phyloP scores from a whole-genome alignment of 495 filamentous ascomycete species.

The Darksidea phi region DNA sequence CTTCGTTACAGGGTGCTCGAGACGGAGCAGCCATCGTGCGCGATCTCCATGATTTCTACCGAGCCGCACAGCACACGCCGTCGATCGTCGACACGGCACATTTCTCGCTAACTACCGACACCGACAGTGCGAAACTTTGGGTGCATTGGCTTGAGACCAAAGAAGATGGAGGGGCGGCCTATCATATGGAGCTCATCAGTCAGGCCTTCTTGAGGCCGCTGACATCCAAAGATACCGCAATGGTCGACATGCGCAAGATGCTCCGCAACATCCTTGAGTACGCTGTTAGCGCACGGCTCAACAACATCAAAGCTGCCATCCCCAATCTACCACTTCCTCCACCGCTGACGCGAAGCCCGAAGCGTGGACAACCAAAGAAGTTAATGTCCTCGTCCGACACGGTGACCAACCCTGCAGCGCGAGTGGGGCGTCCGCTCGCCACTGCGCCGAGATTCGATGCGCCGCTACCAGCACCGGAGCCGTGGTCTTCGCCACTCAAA shows the following conservation, averaged over 20 bases:
- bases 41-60: conserved; percentile 15
- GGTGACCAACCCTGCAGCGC: conserved; percentile 18
- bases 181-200: conserved; percentile 19
- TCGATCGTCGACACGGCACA: conserved; percentile 13
- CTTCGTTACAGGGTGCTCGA: conserved; percentile 15
- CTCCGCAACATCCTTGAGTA: conserved; percentile 23
- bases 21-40: conserved; percentile 10
- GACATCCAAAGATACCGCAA: conserved; percentile 13
- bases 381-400: conserved; percentile 19
- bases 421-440: conserved; percentile 17
- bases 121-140: conserved; percentile 17
- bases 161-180: conserved; percentile 17
- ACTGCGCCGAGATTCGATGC: conserved; percentile 13
- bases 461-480: conserved; percentile 7
- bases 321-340: conserved; percentile 20
- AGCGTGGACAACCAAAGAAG: conserved; percentile 16
- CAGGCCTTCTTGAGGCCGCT: conserved; percentile 16
- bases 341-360: conserved; percentile 21
- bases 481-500: conserved; percentile 3
- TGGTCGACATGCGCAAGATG: conserved; percentile 22
- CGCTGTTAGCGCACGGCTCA: conserved; percentile 16
- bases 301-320: conserved; percentile 21
- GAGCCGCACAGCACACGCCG: conserved; percentile 13
- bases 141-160: conserved; percentile 18
- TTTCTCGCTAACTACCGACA: conserved; percentile 20